Conservation (phyloP, 2,329 filamentous ascomycete species). For the Trichoderma sp. region DNA sequence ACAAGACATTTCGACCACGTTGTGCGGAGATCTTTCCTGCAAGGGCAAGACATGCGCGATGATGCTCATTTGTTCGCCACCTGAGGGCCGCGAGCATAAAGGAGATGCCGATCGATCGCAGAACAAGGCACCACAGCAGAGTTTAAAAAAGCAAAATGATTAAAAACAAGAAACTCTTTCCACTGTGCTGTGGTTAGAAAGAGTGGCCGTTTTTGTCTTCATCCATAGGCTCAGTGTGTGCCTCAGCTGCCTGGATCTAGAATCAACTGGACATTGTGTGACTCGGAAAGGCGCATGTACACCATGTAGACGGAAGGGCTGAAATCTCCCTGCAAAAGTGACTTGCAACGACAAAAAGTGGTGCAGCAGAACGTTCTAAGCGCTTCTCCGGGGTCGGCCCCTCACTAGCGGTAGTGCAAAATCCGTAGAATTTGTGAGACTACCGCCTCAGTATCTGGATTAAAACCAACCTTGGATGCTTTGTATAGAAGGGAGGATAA, state of each 20-base stretch:
- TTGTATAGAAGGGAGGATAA: background rate
- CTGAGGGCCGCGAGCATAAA: background rate
- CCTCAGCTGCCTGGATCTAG: background rate
- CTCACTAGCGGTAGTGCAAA: constrained; percentile 7
- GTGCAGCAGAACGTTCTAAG: constrained; percentile 16
- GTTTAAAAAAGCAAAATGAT: background rate
- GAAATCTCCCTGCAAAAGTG: background rate
- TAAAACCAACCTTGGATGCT: background rate
- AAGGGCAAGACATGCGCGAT: constrained; percentile 5
- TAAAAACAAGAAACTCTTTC: background rate
- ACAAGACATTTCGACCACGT: constrained; percentile 7
- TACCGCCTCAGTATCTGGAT: background rate
- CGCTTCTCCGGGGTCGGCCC: background rate
- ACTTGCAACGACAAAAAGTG: background rate
- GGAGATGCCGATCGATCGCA: constrained; percentile 8
- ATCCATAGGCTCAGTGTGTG: background rate
- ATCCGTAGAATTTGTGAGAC: background rate
- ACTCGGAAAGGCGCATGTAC: constrained; percentile 7
- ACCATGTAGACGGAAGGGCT: constrained; percentile 1
- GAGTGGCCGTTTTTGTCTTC: background rate
- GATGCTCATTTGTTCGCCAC: constrained; percentile 15
- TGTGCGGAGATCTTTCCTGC: constrained; percentile 2
- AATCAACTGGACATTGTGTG: background rate
- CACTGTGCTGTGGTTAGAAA: background rate
- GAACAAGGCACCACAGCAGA: background rate